Evolutionary conservation across 208 protist genomes (phyloP).

Genomic region (Entamoeba histolytica): DNA sequence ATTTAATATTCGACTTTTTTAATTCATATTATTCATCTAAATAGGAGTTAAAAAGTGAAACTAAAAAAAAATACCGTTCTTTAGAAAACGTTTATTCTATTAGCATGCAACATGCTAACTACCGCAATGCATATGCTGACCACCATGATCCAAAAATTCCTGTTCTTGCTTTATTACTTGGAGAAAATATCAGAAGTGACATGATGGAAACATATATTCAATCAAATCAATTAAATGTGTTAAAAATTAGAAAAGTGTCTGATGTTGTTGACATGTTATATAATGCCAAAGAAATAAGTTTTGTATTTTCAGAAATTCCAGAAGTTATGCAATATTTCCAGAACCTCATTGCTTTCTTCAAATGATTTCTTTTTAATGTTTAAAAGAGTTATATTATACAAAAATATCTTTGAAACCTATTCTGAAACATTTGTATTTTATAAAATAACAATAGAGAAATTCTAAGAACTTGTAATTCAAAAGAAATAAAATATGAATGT

Average conservation of each 20-base stretch:
- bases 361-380: too few relatives aligned
- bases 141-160: background rate
- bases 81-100: background rate
- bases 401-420: too few relatives aligned
- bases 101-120: background rate
- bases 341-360: conserved; percentile 92
- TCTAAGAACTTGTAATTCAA: too few relatives aligned
- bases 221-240: background rate
- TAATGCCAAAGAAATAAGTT: conserved; percentile 54
- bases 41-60: background rate
- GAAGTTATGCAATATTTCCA: conserved; percentile 68
- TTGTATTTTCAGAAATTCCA: conserved; percentile 82
- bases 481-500: too few relatives aligned
- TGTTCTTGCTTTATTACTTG: background rate
- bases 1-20: too few relatives aligned
- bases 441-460: too few relatives aligned
- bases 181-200: background rate
- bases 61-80: background rate
- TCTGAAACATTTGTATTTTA: too few relatives aligned
- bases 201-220: background rate
- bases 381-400: too few relatives aligned
- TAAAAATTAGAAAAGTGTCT: background rate
- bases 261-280: conserved; percentile 57
- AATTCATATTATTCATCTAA: background rate
- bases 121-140: background rate